Evolutionary conservation across 305 asterid genomes (phyloP).

Genomic region (Fraxinus baroniana): DNA sequence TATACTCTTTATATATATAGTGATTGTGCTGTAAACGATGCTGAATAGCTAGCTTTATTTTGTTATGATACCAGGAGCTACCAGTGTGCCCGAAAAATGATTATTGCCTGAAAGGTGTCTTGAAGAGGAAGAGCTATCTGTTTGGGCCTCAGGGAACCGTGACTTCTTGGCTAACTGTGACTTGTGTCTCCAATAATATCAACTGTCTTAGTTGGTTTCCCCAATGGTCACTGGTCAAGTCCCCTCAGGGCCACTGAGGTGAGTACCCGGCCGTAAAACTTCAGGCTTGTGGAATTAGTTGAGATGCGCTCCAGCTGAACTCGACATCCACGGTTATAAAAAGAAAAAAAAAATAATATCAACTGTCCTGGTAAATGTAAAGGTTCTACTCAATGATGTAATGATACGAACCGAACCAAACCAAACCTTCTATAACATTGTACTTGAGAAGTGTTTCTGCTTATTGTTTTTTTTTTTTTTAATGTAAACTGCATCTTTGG

Average conservation of each 20-base stretch:
- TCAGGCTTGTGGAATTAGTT: no score
- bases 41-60: neutral
- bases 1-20: neutral
- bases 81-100: constrained; percentile 14
- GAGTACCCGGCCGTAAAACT: no score
- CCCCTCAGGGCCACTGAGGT: no score
- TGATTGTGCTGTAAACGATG: neutral
- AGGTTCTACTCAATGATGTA: neutral
- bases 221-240: no score
- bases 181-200: neutral
- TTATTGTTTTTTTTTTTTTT: neutral
- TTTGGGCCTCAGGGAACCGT: neutral
- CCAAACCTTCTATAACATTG: neutral
- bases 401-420: neutral
- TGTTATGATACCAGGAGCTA: constrained; percentile 32
- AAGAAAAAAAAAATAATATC: no score
- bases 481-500: neutral
- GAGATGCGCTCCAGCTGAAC: no score
- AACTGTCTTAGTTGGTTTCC: neutral
- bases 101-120: constrained; percentile 13
- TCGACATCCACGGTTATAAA: no score
- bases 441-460: neutral
- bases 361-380: neutral
- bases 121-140: neutral
- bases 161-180: constrained; percentile 24